A percentile compares a stretch with the other conserved stretches of the same genome.
Evolutionary conservation across 2,329 filamentous ascomycete genomes (phyloP).

Genomic region (Ceratocystis smalleyi): DNA sequence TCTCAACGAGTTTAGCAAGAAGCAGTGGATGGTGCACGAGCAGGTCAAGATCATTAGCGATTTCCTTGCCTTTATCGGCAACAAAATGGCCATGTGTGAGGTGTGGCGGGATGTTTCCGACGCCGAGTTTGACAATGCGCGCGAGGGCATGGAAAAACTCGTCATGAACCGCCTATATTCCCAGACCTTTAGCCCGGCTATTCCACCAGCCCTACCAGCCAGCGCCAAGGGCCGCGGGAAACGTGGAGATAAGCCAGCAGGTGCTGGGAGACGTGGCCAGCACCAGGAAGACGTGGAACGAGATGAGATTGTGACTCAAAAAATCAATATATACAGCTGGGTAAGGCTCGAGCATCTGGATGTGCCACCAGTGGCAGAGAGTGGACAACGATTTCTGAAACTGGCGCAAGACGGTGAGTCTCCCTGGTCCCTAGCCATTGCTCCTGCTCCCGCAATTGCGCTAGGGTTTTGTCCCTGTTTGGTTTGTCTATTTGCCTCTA

Average conservation of each 20-base stretch:
- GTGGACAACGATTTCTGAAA: conserved; percentile 72
- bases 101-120: conserved; percentile 94
- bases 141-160: conserved; percentile 97
- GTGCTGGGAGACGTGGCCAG: conserved; percentile 77
- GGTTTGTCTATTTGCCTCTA: conserved; percentile 15
- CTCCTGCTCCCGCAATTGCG: background rate
- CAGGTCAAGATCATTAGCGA: conserved; percentile 98
- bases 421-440: background rate
- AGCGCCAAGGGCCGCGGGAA: conserved; percentile 53
- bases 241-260: conserved; percentile 47
- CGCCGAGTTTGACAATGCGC: conserved; percentile 92
- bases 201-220: conserved; percentile 53
- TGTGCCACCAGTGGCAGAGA: conserved; percentile 69
- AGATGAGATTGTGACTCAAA: conserved; percentile 89
- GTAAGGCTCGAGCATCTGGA: conserved; percentile 85
- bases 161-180: conserved; percentile 96
- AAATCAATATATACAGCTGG: conserved; percentile 95
- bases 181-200: conserved; percentile 92
- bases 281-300: conserved; percentile 97
- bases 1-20: conserved; percentile 83
- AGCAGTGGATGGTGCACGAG: conserved; percentile 98
- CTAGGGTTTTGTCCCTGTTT: background rate
- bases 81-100: conserved; percentile 95
- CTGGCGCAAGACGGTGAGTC: conserved; percentile 68
- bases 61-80: conserved; percentile 89